phyloP scores from a whole-genome alignment of 208 protist genomes.

The Trypanosoma theileri region DNA sequence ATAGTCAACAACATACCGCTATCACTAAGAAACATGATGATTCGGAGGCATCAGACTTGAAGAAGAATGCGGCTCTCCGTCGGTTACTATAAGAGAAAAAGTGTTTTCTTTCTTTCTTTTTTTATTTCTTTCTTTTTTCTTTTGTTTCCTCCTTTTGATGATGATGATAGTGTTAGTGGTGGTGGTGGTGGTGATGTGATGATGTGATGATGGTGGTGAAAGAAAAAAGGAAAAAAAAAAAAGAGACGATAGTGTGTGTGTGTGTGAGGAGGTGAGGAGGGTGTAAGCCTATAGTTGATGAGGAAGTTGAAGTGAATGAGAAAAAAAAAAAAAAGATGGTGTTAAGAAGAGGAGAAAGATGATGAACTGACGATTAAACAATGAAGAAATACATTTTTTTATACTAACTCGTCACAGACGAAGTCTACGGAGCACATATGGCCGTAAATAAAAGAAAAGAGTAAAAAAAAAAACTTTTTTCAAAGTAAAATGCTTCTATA shows the following conservation, averaged over 20 bases:
- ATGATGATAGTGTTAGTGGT: background rate
- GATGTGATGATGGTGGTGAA: background rate
- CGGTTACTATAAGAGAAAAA: constrained; percentile 32
- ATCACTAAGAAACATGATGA: background rate
- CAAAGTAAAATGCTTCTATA: no score
- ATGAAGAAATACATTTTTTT: background rate
- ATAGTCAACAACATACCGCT: constrained; percentile 8
- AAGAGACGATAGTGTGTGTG: no score
- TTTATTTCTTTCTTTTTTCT: background rate
- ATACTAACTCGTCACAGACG: no score
- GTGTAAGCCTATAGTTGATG: no score
- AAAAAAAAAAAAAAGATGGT: constrained; percentile 1
- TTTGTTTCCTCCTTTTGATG: background rate
- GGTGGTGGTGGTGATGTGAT: background rate
- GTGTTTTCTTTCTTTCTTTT: no score
- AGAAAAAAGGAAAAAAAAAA: background rate
- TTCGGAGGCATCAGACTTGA: background rate
- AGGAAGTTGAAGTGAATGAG: background rate
- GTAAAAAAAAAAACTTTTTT: no score
- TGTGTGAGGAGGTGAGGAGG: no score
- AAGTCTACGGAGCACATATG: no score
- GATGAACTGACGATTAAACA: background rate
- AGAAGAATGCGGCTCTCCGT: constrained; percentile 41
- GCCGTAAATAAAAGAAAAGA: no score
- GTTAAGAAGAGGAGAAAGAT: background rate